Conservation (phyloP, 495 filamentous ascomycete genomes). For the Tetracladium marchalianum region DNA sequence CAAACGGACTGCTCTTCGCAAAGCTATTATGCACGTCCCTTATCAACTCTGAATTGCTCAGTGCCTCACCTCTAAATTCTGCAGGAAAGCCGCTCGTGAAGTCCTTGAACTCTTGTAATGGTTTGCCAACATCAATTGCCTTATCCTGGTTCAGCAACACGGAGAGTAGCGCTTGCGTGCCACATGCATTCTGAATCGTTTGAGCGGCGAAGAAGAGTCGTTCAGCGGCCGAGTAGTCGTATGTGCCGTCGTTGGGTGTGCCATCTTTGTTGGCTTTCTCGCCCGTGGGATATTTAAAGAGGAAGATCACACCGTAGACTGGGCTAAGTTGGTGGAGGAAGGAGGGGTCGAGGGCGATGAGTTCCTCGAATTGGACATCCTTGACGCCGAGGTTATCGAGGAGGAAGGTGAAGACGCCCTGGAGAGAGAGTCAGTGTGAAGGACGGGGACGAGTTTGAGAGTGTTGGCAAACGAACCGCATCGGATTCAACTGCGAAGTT, state of each 20-base stretch:
- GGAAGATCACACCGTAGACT: slow-evolving; percentile 96
- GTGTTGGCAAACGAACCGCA: slow-evolving; percentile 49
- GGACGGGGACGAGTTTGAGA: background rate
- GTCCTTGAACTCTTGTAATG: slow-evolving; percentile 72
- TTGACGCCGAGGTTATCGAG: slow-evolving; percentile 85
- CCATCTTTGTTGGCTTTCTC: slow-evolving; percentile 47
- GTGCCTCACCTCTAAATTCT: slow-evolving; percentile 55
- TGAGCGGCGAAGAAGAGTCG: slow-evolving; percentile 90
- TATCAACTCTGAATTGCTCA: slow-evolving; percentile 67
- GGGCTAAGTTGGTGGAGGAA: slow-evolving; percentile 68
- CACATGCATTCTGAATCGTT: slow-evolving; percentile 98
- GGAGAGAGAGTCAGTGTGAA: slow-evolving; percentile 10
- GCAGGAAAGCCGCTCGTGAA: slow-evolving; percentile 84
- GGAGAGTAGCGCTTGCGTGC: slow-evolving; percentile 89
- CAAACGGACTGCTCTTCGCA: slow-evolving; percentile 77
- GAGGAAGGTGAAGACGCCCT: slow-evolving; percentile 97
- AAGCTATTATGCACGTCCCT: slow-evolving; percentile 91
- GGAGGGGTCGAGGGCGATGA: slow-evolving; percentile 79
- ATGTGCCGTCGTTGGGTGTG: slow-evolving; percentile 62
- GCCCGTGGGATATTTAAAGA: slow-evolving; percentile 93
- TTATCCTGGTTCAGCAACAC: slow-evolving; percentile 78
- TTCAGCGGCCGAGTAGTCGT: slow-evolving; percentile 64
- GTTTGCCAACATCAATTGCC: slow-evolving; percentile 42
- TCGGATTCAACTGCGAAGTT: slow-evolving; percentile 79
- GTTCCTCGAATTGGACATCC: slow-evolving; percentile 94